Evolutionary conservation across 2,329 filamentous ascomycete genomes (phyloP).

Genomic region (Pseudogymnoascus sp.): DNA sequence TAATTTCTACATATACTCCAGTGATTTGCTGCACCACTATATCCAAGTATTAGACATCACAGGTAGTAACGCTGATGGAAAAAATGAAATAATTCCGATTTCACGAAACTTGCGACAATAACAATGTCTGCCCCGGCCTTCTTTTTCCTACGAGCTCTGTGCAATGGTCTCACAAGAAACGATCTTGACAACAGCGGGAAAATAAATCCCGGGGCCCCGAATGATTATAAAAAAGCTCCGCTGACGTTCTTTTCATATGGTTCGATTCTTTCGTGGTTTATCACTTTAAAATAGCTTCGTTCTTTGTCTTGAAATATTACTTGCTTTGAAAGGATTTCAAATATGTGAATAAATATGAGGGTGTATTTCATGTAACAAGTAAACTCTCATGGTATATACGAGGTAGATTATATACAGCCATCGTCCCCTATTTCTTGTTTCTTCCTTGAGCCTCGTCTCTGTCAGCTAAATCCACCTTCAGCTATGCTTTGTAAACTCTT

Average conservation of each 20-base stretch:
- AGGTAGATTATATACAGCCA: neutral
- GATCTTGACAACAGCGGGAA: neutral
- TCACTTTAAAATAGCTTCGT: neutral
- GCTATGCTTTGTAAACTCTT: conserved; percentile 27
- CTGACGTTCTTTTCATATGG: neutral
- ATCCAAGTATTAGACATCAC: neutral
- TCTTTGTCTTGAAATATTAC: neutral
- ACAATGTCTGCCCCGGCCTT: neutral
- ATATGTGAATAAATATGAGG: neutral
- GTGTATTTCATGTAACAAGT: neutral
- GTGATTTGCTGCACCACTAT: neutral
- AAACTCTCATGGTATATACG: neutral
- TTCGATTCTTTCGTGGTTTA: neutral
- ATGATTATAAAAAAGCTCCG: neutral
- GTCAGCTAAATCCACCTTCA: neutral
- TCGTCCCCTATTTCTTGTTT: neutral
- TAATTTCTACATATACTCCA: neutral
- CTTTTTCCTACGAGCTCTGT: neutral
- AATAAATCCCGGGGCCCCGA: neutral
- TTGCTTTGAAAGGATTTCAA: neutral
- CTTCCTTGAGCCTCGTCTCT: neutral
- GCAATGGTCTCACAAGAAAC: neutral
- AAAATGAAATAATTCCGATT: neutral
- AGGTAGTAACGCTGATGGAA: neutral
- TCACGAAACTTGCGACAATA: neutral